Evolutionary conservation across 2,329 filamentous ascomycete species (phyloP), one percentile per base, ranked within the genome.

Genomic region (Penicillium sp.): DNA sequence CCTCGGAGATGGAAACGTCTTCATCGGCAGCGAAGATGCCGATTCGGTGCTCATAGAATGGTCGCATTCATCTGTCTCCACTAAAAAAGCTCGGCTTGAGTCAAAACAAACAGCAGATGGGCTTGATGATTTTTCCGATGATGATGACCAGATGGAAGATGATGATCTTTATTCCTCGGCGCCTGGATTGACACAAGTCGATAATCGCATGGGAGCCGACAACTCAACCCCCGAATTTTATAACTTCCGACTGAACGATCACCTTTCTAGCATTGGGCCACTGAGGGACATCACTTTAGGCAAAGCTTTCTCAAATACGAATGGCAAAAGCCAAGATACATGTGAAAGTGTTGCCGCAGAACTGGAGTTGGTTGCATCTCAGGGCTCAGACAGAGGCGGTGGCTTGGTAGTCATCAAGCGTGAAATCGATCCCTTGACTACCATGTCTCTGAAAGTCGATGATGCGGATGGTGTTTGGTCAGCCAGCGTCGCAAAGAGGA

Each of bases 31-130:
- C 66, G 90, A 96, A 68, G 84, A 88, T 53, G 83, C 86, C 9
- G 90, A 97, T 63, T 95, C 93, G 0, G 72, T 90, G 1, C 80
- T 99, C 4, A 71, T 99, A 26, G 88, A 89, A 22, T 97, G 91
- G 88, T 85, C 84, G 36, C 83, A 84, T 59, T 88, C 87, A 62
- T 82, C 86, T 51, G 75, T 78, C 11, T 83, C 85, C 57, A 64
- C 79, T 3, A 83, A 83, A 48, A 87, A 86, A 64, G 80, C 83
- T 25, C 83, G 86, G 40, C 71, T 83, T 4, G 86, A 69, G 26
- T 55, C 87, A 46, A 77, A 83, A 79, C 66, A 85, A 77, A 67
- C 70, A 73, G 59, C 84, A 77, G 66, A 78, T 38, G 73, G 68
- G 38, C 61, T 69, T 5, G 75, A 77, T 14, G 84, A 86, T 19